Conservation (phyloP, 2,329 filamentous ascomycete genomes). For the Talaromyces sp. region DNA sequence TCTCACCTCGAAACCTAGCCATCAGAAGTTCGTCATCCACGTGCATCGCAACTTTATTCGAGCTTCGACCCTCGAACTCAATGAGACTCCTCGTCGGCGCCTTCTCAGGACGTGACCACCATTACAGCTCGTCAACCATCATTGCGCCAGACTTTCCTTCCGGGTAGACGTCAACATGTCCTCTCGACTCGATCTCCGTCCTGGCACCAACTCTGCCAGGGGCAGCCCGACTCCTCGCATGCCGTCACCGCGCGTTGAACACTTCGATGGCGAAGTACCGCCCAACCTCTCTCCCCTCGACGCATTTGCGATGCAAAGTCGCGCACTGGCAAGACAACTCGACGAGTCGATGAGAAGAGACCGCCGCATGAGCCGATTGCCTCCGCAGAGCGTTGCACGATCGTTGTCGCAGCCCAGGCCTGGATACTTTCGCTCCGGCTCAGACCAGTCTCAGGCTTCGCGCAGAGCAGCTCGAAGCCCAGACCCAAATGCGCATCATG, state of each 20-base stretch:
- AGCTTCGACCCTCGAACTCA: neutral
- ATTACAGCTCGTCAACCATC: neutral
- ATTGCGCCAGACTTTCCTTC: constrained; percentile 1
- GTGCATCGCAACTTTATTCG: neutral
- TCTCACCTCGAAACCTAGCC: constrained; percentile 12
- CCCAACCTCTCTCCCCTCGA: constrained; percentile 92
- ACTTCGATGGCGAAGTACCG: constrained; percentile 73
- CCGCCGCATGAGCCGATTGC: constrained; percentile 78
- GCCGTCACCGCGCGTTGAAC: constrained; percentile 65
- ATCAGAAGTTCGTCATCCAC: neutral
- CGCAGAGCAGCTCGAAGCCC: constrained; percentile 32
- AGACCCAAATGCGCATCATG: constrained; percentile 39
- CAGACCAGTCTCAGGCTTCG: constrained; percentile 50
- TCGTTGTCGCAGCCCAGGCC: constrained; percentile 76
- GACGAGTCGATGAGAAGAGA: constrained; percentile 74
- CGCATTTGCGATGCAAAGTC: constrained; percentile 89
- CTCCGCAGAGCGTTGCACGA: constrained; percentile 77
- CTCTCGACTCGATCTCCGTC: constrained; percentile 11
- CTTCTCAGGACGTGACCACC: constrained; percentile 3
- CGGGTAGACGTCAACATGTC: constrained; percentile 14
- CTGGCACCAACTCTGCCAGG: constrained; percentile 9
- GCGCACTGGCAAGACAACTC: constrained; percentile 80
- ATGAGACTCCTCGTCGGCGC: neutral
- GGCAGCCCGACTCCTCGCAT: constrained; percentile 14
- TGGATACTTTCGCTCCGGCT: constrained; percentile 73